Evolutionary conservation across 768 basidiomycete genomes (phyloP).

Genomic region (Mycena filopes): DNA sequence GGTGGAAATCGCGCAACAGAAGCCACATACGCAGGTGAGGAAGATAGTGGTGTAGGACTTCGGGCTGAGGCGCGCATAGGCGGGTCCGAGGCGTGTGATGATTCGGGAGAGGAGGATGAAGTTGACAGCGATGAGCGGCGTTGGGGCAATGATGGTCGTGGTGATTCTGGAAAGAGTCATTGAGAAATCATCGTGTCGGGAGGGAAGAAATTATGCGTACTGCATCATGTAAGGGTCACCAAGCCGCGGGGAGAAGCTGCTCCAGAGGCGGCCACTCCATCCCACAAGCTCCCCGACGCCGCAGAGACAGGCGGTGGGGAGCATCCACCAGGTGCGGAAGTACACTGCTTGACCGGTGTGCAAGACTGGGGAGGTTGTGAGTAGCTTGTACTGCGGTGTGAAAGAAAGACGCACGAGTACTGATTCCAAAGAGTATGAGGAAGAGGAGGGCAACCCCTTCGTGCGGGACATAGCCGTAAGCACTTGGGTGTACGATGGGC

Average conservation of each 20-base stretch:
- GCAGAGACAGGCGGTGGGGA: slow-evolving; percentile 61
- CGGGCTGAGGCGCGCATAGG: slow-evolving; percentile 49
- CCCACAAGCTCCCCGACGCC: too few relatives aligned
- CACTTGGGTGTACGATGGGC: neutral
- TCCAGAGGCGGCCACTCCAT: slow-evolving; percentile 68
- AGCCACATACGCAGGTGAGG: slow-evolving; percentile 10
- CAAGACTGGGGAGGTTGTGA: slow-evolving; percentile 44
- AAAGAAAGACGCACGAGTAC: slow-evolving; percentile 46
- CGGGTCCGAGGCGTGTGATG: slow-evolving; percentile 44
- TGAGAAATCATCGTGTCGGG: neutral
- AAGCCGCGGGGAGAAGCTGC: slow-evolving; percentile 42
- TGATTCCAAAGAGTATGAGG: slow-evolving; percentile 50
- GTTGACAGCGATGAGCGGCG: slow-evolving; percentile 65
- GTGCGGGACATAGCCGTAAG: slow-evolving; percentile 1
- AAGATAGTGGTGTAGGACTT: slow-evolving; percentile 30
- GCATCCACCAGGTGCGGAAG: slow-evolving; percentile 62
- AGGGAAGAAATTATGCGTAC: slow-evolving; percentile 43
- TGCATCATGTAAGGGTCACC: slow-evolving; percentile 52
- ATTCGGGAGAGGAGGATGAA: slow-evolving; percentile 52
- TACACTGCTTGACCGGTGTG: slow-evolving; percentile 57
- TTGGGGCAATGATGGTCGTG: slow-evolving; percentile 63
- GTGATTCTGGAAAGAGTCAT: slow-evolving; percentile 43
- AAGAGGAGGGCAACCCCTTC: slow-evolving; percentile 49
- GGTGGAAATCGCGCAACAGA: too few relatives aligned
- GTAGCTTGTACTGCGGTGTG: too few relatives aligned